These are phyloP conservation scores for Pleodorina starrii DNA, from an alignment of 139 green algal species.

Conservation along the genomic window DNA sequence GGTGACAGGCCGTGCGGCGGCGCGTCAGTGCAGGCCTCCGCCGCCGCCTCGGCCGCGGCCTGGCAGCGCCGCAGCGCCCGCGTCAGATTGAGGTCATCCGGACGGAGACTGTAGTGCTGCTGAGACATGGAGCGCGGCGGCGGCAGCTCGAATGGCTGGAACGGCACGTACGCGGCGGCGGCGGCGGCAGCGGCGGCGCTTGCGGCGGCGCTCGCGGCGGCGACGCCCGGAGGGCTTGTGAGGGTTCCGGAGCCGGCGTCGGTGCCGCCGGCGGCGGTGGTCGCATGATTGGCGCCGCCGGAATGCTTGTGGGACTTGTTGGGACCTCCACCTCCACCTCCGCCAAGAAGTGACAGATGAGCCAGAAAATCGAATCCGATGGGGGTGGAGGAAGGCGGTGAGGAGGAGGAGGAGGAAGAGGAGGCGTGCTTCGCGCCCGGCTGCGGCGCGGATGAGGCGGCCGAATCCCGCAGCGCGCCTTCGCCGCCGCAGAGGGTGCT, in stretches of 20 bases:
- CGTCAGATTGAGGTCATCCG: slow-evolving; percentile 9
- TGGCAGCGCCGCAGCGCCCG: background rate
- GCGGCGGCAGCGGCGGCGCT: background rate
- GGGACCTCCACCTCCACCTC: too few relatives aligned
- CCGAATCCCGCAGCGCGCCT: too few relatives aligned
- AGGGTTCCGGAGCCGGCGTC: background rate
- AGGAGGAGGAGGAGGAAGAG: too few relatives aligned
- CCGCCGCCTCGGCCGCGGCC: background rate
- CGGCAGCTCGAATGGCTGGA: slow-evolving; percentile 10
- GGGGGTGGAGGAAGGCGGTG: too few relatives aligned
- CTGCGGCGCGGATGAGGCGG: too few relatives aligned
- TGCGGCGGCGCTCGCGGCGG: background rate
- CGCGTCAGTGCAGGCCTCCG: background rate
- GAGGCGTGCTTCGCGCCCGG: too few relatives aligned
- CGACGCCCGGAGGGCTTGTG: background rate
- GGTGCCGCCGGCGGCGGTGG: background rate
- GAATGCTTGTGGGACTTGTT: too few relatives aligned
- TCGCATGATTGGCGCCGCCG: too few relatives aligned
- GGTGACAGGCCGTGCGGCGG: too few relatives aligned
- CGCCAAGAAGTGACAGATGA: background rate
- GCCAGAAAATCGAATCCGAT: background rate
- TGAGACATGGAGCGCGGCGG: background rate
- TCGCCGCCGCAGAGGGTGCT: slow-evolving; percentile 3
- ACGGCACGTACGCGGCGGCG: background rate
- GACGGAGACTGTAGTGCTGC: background rate